These are phyloP conservation scores for Fallopia convolvulus DNA, from an alignment of 148 eudicot species.

Conservation along the genomic window DNA sequence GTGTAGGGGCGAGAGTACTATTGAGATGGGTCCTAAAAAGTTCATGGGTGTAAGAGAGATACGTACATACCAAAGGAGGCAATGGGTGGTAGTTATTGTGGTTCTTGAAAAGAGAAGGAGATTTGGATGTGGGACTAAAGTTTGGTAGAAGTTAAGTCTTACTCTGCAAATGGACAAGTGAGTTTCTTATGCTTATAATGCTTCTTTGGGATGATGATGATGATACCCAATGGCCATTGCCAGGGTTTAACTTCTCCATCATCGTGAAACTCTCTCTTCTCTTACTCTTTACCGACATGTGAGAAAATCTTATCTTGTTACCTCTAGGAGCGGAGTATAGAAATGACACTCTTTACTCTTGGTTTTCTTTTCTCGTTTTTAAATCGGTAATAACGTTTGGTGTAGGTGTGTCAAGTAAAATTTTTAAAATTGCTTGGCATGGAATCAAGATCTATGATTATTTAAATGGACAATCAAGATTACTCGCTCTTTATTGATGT, in stretches of 20 bases:
- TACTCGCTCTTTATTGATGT: too few relatives aligned
- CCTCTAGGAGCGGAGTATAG: not conserved
- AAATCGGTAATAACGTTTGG: too few relatives aligned
- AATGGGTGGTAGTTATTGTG: not conserved
- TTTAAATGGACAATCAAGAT: too few relatives aligned
- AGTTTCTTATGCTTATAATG: not conserved
- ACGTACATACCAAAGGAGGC: conserved; percentile 4
- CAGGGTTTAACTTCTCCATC: not conserved
- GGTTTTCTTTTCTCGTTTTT: too few relatives aligned
- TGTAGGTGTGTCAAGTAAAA: too few relatives aligned
- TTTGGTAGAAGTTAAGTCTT: not conserved
- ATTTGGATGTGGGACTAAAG: not conserved
- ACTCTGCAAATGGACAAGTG: not conserved
- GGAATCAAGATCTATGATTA: too few relatives aligned
- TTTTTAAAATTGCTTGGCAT: too few relatives aligned
- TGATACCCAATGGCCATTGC: not conserved
- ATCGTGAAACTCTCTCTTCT: not conserved
- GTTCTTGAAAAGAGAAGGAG: not conserved
- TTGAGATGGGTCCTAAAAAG: too few relatives aligned
- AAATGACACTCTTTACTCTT: too few relatives aligned
- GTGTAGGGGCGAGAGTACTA: too few relatives aligned
- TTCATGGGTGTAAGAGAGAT: not conserved
- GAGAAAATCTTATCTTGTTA: conserved; percentile 1
- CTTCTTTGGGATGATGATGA: not conserved
- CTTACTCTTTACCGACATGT: not conserved